Conservation (phyloP, 345 rosid genomes). For the Melaleuca alternifolia region DNA sequence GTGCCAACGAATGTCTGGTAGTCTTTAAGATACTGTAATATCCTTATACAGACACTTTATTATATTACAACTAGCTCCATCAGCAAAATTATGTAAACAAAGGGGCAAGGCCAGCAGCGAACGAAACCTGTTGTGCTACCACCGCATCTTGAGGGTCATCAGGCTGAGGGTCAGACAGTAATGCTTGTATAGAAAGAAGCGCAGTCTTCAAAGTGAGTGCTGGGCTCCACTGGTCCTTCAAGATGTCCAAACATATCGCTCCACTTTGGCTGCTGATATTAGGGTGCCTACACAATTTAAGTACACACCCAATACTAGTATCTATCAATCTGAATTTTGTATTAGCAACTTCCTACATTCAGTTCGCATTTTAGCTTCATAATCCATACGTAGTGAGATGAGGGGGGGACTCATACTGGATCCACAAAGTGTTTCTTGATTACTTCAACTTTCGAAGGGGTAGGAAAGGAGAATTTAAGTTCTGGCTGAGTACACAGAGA, state of each 20-base stretch:
- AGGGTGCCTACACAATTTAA: constrained; percentile 63
- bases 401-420: background rate
- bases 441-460: background rate
- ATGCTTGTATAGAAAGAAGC: constrained; percentile 90
- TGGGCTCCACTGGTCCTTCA: constrained; percentile 99
- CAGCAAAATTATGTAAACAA: background rate
- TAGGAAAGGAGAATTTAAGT: background rate
- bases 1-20: constrained; percentile 80
- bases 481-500: background rate
- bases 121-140: constrained; percentile 88
- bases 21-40: constrained; percentile 72
- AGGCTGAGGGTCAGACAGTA: constrained; percentile 90
- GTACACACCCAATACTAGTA: background rate
- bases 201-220: constrained; percentile 98
- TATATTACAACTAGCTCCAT: background rate
- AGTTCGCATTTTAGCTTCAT: background rate
- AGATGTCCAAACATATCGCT: constrained; percentile 92
- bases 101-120: background rate
- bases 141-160: constrained; percentile 99
- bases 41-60: background rate
- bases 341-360: background rate
- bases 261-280: constrained; percentile 99
- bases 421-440: background rate
- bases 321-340: background rate
- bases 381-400: background rate